Conservation (phyloP, 2,329 filamentous ascomycete species). For the Scytalidium lignicola region DNA sequence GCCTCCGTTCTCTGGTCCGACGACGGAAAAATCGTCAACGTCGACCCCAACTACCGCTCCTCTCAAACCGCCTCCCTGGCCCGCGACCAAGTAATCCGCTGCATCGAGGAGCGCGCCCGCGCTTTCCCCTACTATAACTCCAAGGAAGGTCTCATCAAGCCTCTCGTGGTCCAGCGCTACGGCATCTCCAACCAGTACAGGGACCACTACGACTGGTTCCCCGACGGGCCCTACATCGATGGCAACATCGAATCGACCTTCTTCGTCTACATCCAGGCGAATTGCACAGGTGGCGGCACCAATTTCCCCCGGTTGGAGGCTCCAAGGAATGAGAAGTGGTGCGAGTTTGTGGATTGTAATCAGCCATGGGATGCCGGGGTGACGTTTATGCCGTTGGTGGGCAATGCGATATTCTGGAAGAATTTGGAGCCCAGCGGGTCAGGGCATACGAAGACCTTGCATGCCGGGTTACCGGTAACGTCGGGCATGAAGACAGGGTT, state of each 20-base stretch:
- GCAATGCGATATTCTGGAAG: constrained; percentile 41
- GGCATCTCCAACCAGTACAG: constrained; percentile 50
- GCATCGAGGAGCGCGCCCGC: constrained; percentile 49
- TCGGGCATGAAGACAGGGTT: constrained; percentile 39
- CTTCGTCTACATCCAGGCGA: constrained; percentile 6
- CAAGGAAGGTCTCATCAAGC: constrained; percentile 49
- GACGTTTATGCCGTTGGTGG: constrained; percentile 10
- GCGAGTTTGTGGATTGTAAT: constrained; percentile 2
- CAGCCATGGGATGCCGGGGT: neutral
- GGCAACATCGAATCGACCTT: constrained; percentile 3
- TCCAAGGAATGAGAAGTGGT: neutral
- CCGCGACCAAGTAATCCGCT: constrained; percentile 41
- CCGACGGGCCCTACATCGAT: neutral
- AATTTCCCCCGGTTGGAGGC: constrained; percentile 3
- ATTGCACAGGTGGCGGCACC: constrained; percentile 7
- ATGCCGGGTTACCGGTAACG: constrained; percentile 36
- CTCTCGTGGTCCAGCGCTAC: constrained; percentile 51
- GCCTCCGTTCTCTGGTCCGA: constrained; percentile 6
- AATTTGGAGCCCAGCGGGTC: constrained; percentile 38
- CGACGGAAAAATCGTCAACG: neutral
- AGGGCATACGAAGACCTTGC: constrained; percentile 35
- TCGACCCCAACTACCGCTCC: constrained; percentile 29
- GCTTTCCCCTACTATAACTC: constrained; percentile 51
- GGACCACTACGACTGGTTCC: constrained; percentile 51
- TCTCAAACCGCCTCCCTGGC: constrained; percentile 40